Evolutionary conservation across 1,139 yeast genomes (phyloP).

Genomic region (Kurtzmaniella quercitrusa): DNA sequence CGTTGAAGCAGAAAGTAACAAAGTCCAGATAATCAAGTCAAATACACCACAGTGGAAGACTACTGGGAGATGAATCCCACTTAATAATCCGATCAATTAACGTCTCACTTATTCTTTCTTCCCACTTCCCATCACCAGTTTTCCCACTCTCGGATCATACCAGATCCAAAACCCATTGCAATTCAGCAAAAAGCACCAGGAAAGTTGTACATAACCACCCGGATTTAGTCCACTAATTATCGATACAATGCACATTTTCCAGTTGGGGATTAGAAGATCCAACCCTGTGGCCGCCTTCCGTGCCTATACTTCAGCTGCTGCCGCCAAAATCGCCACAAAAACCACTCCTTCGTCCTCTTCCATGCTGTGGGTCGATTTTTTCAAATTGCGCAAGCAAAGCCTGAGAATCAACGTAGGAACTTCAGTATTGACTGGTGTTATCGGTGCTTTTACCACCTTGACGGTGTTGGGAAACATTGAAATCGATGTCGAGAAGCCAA

Average conservation of each 20-base stretch:
- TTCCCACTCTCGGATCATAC: no score
- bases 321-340: conserved; percentile 17
- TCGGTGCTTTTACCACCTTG: conserved; percentile 72
- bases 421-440: conserved; percentile 62
- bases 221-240: neutral
- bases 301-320: neutral
- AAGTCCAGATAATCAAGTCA: no score
- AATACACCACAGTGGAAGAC: no score
- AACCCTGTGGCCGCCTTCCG: neutral
- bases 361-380: conserved; percentile 75
- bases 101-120: no score
- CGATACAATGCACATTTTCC: neutral
- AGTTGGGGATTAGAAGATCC: neutral
- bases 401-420: conserved; percentile 65
- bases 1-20: no score
- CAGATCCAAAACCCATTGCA: no score
- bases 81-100: no score
- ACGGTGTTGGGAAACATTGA: conserved; percentile 73
- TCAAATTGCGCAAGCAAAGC: conserved; percentile 69
- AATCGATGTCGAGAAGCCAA: conserved; percentile 75
- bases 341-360: conserved; percentile 15
- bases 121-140: no score
- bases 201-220: no score
- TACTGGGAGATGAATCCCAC: no score
- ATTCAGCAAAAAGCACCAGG: no score